Conservation (phyloP, 169 alveolate species). For the Ichthyophthirius multifiliis region DNA sequence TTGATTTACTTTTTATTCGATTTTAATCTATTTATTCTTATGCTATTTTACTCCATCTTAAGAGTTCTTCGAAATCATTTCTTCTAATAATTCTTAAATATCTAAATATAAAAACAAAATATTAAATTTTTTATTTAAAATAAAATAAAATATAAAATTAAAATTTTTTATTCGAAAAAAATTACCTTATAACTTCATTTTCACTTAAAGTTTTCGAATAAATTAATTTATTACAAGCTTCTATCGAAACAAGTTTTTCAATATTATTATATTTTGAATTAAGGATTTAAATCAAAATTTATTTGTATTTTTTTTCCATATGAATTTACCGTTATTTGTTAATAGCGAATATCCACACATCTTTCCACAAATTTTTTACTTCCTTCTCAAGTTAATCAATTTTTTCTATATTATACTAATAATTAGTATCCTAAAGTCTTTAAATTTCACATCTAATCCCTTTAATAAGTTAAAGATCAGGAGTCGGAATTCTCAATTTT, state of each 20-base stretch:
- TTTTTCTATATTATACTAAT: background rate
- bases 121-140: no score
- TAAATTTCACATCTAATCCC: background rate
- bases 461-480: background rate
- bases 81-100: background rate
- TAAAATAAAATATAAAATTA: background rate
- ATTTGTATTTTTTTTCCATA: background rate
- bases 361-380: background rate
- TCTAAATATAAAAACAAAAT: no score
- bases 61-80: background rate
- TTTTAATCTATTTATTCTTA: background rate
- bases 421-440: background rate
- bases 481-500: background rate
- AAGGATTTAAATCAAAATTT: background rate
- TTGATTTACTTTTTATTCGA: background rate
- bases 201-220: background rate
- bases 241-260: background rate
- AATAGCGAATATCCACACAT: background rate
- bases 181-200: background rate
- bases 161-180: background rate
- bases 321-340: background rate
- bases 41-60: background rate
- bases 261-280: background rate
- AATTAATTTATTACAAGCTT: background rate
- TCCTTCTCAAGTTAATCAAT: background rate